Percentiles rank a stretch among this genome's conserved stretches.
phyloP scores from a whole-genome alignment of 2,329 filamentous ascomycete genomes.

The Fusarium piperis region DNA sequence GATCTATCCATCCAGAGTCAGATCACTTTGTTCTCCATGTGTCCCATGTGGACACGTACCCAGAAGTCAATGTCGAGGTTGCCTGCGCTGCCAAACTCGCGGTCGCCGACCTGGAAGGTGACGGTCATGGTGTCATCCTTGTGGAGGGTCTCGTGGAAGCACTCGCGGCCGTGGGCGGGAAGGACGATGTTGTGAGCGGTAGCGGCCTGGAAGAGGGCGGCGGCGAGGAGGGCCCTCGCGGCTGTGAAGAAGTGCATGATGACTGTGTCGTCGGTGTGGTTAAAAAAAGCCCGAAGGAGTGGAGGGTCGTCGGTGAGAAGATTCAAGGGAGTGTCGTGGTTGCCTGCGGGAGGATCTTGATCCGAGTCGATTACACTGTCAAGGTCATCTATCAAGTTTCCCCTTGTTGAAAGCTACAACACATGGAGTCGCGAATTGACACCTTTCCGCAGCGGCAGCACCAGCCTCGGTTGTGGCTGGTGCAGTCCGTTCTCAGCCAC shows the following conservation, averaged over 20 bases:
- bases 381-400: conserved; percentile 10
- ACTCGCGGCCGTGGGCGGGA: conserved; percentile 91
- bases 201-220: conserved; percentile 63
- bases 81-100: conserved; percentile 93
- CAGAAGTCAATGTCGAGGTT: conserved; percentile 98
- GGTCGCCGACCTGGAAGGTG: conserved; percentile 96
- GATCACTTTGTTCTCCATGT: neutral
- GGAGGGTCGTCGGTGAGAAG: conserved; percentile 11
- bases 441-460: conserved; percentile 40
- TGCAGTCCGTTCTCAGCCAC: conserved; percentile 21
- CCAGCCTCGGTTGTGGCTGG: neutral
- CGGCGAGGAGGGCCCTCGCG: conserved; percentile 55
- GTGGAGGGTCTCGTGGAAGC: conserved; percentile 95
- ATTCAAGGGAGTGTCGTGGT: conserved; percentile 21
- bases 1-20: conserved; percentile 61
- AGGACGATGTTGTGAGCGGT: conserved; percentile 96
- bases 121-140: conserved; percentile 98
- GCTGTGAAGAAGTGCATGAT: conserved; percentile 48
- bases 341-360: neutral
- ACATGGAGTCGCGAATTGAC: conserved; percentile 43
- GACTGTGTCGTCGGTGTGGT: neutral
- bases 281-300: neutral
- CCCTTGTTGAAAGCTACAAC: conserved; percentile 29
- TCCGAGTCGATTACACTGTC: neutral
- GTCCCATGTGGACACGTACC: conserved; percentile 66